Evolutionary conservation across 2,329 filamentous ascomycete genomes (phyloP).

Genomic region (Pseudodiploospora longispora): DNA sequence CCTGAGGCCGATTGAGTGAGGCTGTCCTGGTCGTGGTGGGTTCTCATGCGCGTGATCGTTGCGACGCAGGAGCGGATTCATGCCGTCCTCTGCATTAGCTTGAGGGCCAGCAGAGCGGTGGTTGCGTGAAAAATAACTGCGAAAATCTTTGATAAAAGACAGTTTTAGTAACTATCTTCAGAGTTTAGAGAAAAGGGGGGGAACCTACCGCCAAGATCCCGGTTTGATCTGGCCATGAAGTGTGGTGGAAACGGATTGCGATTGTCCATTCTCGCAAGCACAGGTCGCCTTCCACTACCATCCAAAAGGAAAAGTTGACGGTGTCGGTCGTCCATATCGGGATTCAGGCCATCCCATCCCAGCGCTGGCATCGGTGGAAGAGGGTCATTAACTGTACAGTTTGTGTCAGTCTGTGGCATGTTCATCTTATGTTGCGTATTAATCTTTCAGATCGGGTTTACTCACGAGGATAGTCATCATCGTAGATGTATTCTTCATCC

Average conservation of each 20-base stretch:
- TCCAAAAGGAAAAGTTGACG: slow-evolving; percentile 43
- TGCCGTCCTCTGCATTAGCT: slow-evolving; percentile 65
- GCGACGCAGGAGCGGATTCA: slow-evolving; percentile 78
- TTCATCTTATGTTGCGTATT: background rate
- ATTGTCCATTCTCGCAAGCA: slow-evolving; percentile 28
- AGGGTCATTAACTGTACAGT: slow-evolving; percentile 9
- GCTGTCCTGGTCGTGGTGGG: slow-evolving; percentile 39
- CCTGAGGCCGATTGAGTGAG: slow-evolving; percentile 47
- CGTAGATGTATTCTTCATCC: slow-evolving; percentile 57
- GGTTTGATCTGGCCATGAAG: slow-evolving; percentile 45
- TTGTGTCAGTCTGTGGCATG: background rate
- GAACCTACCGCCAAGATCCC: slow-evolving; percentile 43
- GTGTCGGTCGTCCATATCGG: slow-evolving; percentile 41
- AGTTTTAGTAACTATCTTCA: background rate
- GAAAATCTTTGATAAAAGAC: slow-evolving; percentile 32
- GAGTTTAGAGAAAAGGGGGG: background rate
- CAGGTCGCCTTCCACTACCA: slow-evolving; percentile 33
- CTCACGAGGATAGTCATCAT: slow-evolving; percentile 51
- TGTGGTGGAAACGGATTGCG: slow-evolving; percentile 53
- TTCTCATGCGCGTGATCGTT: slow-evolving; percentile 35
- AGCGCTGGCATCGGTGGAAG: slow-evolving; percentile 37
- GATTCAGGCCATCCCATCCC: slow-evolving; percentile 49
- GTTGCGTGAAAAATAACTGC: slow-evolving; percentile 40
- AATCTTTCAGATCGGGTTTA: slow-evolving; percentile 10
- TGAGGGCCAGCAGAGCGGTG: slow-evolving; percentile 46